Evolutionary conservation across 768 basidiomycete genomes (phyloP).

Genomic region (Suillus weaverae): DNA sequence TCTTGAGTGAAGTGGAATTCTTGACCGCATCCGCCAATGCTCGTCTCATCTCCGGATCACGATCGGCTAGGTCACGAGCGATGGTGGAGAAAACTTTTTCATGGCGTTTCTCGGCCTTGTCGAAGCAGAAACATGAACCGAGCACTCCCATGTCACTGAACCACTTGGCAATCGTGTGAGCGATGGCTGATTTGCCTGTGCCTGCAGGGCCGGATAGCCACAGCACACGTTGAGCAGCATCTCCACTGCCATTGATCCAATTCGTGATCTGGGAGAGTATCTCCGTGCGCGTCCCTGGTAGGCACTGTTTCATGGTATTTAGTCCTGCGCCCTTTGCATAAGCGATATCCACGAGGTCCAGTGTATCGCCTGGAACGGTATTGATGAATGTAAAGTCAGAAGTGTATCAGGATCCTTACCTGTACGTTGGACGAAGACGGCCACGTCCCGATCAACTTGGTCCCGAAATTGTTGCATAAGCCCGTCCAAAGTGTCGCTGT

Average conservation of each 20-base stretch:
- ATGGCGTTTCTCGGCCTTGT: background rate
- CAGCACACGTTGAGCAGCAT: background rate
- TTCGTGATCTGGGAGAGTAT: constrained; percentile 15
- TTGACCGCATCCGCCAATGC: background rate
- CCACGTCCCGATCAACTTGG: background rate
- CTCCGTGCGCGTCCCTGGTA: constrained; percentile 1
- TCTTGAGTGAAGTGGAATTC: no score
- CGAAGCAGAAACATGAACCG: no score
- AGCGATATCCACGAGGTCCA: background rate
- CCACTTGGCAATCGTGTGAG: no score
- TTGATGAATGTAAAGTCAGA: no score
- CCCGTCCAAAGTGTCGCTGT: background rate
- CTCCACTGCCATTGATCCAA: constrained; percentile 11
- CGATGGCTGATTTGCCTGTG: no score
- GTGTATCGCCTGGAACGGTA: background rate
- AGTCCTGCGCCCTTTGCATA: background rate
- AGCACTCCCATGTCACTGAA: no score
- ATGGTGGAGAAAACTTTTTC: background rate
- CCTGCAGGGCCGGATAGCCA: background rate
- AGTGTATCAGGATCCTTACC: background rate
- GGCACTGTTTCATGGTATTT: constrained; percentile 4
- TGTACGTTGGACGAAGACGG: background rate
- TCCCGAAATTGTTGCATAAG: constrained; percentile 9
- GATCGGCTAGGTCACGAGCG: background rate
- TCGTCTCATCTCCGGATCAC: background rate